Evolutionary conservation across 1,284 basidiomycete species (phyloP).

Genomic region (Microbotryum silenes-acaulis): DNA sequence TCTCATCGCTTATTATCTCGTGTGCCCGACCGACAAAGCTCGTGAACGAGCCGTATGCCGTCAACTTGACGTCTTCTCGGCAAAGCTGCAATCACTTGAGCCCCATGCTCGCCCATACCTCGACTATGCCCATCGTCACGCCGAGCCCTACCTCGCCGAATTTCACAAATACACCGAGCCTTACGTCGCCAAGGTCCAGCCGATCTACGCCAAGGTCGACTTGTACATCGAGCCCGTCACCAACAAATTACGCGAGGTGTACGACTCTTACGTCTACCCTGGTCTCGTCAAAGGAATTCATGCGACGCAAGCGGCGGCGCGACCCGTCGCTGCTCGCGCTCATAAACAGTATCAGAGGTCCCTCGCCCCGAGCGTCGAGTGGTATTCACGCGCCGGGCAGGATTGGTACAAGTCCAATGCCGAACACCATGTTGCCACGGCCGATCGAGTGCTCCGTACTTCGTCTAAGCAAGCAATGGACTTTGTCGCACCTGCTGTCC

Average conservation of each 20-base stretch:
- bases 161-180: slow-evolving; percentile 6
- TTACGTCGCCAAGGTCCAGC: slow-evolving; percentile 13
- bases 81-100: slow-evolving; percentile 5
- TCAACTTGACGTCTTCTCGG: slow-evolving; percentile 4
- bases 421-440: slow-evolving; percentile 18
- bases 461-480: slow-evolving; percentile 1
- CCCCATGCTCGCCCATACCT: slow-evolving; percentile 21
- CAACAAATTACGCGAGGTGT: slow-evolving; percentile 4
- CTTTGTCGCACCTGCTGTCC: slow-evolving; percentile 18
- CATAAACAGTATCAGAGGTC: slow-evolving; percentile 20
- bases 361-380: slow-evolving; percentile 27
- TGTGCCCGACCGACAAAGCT: slow-evolving; percentile 21
- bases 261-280: slow-evolving; percentile 19
- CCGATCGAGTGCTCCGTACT: background rate
- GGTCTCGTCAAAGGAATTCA: slow-evolving; percentile 13
- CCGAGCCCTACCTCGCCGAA: slow-evolving; percentile 21
- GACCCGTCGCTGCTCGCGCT: slow-evolving; percentile 11
- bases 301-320: slow-evolving; percentile 10
- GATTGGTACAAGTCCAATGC: slow-evolving; percentile 25
- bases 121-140: slow-evolving; percentile 8
- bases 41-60: slow-evolving; percentile 25
- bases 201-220: slow-evolving; percentile 21
- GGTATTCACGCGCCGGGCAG: slow-evolving; percentile 16
- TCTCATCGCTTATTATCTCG: slow-evolving; percentile 25
- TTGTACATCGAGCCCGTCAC: slow-evolving; percentile 13